Percentiles rank a stretch among this genome's conserved stretches.
Conservation (phyloP, 2,329 filamentous ascomycete species). For the Aureobasidium sp. region DNA sequence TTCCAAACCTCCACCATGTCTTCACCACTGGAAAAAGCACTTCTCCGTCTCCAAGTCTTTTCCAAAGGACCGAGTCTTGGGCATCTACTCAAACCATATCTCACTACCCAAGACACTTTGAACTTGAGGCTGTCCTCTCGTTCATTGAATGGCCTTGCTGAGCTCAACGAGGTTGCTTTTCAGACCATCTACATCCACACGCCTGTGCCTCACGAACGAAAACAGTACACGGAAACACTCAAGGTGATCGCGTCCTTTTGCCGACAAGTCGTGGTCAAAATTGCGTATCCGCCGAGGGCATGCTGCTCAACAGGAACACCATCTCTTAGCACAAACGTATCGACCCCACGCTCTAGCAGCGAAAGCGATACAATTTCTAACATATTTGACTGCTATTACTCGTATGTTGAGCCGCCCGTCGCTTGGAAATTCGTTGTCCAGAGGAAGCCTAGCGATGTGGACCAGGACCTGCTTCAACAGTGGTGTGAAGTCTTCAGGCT, state of each 20-base stretch:
- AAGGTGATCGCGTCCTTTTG: not conserved
- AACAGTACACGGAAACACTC: not conserved
- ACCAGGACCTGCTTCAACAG: not conserved
- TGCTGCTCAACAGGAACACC: not conserved
- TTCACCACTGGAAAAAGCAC: not conserved
- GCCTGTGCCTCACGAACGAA: not conserved
- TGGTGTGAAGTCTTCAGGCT: slow-evolving; percentile 19
- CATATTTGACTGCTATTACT: not conserved
- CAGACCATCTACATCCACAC: slow-evolving; percentile 4
- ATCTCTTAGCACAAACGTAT: not conserved
- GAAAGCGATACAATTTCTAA: not conserved
- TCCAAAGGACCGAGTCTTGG: not conserved
- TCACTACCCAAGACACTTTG: not conserved
- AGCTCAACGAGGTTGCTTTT: not conserved
- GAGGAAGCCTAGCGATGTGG: not conserved
- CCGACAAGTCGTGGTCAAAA: not conserved
- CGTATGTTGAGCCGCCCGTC: not conserved
- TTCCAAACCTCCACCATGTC: not conserved
- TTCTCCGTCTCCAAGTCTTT: not conserved
- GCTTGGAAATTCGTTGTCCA: slow-evolving; percentile 10
- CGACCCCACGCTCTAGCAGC: not conserved
- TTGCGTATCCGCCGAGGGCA: not conserved
- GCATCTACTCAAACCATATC: not conserved
- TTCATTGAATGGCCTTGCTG: not conserved
- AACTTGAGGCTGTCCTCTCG: not conserved